Conservation (phyloP, 169 alveolate genomes). For the Plasmodium fragile region DNA sequence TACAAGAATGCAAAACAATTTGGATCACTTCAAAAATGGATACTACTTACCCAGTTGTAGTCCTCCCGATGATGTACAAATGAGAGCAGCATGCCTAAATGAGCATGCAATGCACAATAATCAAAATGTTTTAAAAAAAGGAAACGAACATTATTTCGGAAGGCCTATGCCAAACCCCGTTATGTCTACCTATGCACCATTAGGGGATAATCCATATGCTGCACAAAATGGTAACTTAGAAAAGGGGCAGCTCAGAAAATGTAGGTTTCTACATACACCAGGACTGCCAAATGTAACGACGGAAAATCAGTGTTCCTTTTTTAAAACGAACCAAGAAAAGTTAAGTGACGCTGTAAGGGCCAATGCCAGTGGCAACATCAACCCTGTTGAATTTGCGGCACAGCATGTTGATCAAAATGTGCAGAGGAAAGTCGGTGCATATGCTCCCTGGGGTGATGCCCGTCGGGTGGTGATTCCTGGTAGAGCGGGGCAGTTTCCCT, state of each 20-base stretch:
- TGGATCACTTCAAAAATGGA: background rate
- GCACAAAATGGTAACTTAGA: background rate
- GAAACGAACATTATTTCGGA: background rate
- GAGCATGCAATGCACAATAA: constrained; percentile 3
- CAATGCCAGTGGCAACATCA: background rate
- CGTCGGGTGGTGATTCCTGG: background rate
- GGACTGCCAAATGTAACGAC: background rate
- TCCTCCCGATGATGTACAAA: background rate
- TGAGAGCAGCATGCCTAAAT: background rate
- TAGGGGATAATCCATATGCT: background rate
- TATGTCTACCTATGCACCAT: background rate
- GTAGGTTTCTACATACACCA: background rate
- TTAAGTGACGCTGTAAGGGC: background rate
- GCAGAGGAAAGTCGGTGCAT: background rate
- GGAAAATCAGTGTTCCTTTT: constrained; percentile 4
- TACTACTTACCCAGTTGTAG: background rate
- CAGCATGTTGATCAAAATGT: background rate
- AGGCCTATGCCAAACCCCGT: background rate
- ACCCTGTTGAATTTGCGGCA: background rate
- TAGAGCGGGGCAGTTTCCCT: background rate
- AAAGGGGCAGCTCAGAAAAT: background rate
- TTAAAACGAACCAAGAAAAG: constrained; percentile 11
- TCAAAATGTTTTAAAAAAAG: background rate
- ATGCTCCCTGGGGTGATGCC: background rate
- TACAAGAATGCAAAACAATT: background rate